These are phyloP conservation scores for Graphium sp. DNA, from an alignment of 2,329 filamentous ascomycete genomes.

Conservation along the genomic window DNA sequence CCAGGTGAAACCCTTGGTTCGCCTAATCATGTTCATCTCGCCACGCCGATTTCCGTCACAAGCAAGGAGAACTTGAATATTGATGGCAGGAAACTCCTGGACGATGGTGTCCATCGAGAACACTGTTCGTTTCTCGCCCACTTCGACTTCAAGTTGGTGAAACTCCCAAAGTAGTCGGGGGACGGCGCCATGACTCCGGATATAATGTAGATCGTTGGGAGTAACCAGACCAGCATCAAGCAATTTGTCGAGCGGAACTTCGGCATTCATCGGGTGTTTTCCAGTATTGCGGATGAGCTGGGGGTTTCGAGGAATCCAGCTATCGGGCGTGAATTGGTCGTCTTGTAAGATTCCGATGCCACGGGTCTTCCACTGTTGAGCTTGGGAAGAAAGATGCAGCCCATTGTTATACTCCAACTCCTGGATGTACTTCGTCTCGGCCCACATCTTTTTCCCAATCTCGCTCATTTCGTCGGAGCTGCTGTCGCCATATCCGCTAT, in stretches of 20 bases:
- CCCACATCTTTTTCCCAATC: conserved; percentile 19
- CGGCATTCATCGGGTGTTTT: conserved; percentile 34
- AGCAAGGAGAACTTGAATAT: conserved; percentile 27
- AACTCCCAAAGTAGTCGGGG: conserved; percentile 30
- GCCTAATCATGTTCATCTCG: conserved; percentile 31
- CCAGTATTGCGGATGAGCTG: conserved; percentile 31
- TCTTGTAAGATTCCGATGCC: conserved; percentile 23
- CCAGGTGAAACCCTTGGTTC: conserved; percentile 30
- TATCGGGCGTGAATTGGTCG: conserved; percentile 33
- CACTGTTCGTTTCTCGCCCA: conserved; percentile 15
- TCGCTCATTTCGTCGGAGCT: conserved; percentile 9
- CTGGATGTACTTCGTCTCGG: conserved; percentile 23
- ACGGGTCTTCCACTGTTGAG: background rate
- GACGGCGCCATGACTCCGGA: conserved; percentile 35
- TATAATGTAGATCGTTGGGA: conserved; percentile 30
- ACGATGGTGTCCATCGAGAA: conserved; percentile 25
- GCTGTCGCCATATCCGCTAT: too few relatives aligned
- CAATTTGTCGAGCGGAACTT: conserved; percentile 21
- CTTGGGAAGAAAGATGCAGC: conserved; percentile 8
- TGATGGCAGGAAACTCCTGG: conserved; percentile 23
- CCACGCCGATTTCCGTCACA: conserved; percentile 33
- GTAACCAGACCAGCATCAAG: conserved; percentile 30
- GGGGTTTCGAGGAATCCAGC: conserved; percentile 29
- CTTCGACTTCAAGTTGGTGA: conserved; percentile 25
- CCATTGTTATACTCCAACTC: conserved; percentile 21